Evolutionary conservation across 805 yeast species (phyloP).

Genomic region (Nakazawaea sp.): DNA sequence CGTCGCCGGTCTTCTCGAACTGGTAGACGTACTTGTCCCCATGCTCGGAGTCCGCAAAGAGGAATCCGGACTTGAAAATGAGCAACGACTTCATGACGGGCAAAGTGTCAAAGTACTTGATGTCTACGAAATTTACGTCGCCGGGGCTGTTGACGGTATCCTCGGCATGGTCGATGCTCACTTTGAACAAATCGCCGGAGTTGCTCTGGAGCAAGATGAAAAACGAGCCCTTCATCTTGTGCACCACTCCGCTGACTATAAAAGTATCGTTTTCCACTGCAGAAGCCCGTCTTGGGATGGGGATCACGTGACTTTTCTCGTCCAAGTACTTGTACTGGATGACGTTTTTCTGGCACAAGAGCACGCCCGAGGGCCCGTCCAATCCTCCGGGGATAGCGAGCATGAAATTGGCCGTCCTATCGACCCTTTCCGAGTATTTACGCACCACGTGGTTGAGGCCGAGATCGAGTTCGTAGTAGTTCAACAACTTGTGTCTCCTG

Average conservation of each 20-base stretch:
- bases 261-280: slow-evolving; percentile 18
- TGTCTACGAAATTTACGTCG: slow-evolving; percentile 32
- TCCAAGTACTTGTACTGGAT: slow-evolving; percentile 44
- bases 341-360: slow-evolving; percentile 53
- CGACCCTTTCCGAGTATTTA: slow-evolving; percentile 34
- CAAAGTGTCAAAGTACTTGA: slow-evolving; percentile 73
- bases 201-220: slow-evolving; percentile 67
- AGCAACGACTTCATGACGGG: slow-evolving; percentile 49
- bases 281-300: slow-evolving; percentile 46
- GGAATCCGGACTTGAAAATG: slow-evolving; percentile 68
- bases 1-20: slow-evolving; percentile 68
- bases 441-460: slow-evolving; percentile 75
- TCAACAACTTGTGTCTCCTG: slow-evolving; percentile 28
- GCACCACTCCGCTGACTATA: slow-evolving; percentile 56
- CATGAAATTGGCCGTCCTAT: slow-evolving; percentile 39
- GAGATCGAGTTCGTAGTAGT: slow-evolving; percentile 76
- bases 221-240: slow-evolving; percentile 54
- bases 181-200: slow-evolving; percentile 70
- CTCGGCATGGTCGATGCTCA: slow-evolving; percentile 41
- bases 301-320: slow-evolving; percentile 28
- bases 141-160: slow-evolving; percentile 28
- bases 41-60: slow-evolving; percentile 58
- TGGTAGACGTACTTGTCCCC: slow-evolving; percentile 70
- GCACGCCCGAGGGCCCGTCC: slow-evolving; percentile 66
- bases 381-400: slow-evolving; percentile 66